Conservation (phyloP, 768 basidiomycete species). For the Naganishia antarctica region DNA sequence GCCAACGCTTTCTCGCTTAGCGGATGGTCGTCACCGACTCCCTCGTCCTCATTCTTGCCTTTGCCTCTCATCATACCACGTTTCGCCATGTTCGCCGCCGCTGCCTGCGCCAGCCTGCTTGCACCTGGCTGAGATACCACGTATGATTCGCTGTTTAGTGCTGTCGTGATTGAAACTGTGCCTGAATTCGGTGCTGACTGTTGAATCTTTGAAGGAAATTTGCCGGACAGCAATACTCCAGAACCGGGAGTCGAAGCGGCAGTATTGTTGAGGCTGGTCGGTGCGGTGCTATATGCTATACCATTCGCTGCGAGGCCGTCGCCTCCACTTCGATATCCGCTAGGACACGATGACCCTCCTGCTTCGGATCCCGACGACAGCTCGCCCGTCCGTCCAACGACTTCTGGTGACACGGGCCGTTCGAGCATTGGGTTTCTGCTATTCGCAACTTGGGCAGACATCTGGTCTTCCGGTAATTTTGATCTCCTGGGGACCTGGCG, state of each 20-base stretch:
- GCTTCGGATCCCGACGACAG: conserved; percentile 19
- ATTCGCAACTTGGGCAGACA: neutral
- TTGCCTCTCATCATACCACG: conserved; percentile 15
- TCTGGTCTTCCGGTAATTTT: neutral
- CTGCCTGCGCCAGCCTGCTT: conserved; percentile 10
- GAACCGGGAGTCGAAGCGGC: conserved; percentile 6
- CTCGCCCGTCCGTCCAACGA: too few species aligned
- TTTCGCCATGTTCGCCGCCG: conserved; percentile 18
- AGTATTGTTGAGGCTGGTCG: conserved; percentile 5
- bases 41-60: neutral
- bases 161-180: neutral
- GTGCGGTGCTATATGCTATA: conserved; percentile 16
- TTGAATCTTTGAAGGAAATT: conserved; percentile 6
- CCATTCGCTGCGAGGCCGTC: neutral
- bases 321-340: conserved; percentile 16
- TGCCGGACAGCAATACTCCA: neutral
- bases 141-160: neutral
- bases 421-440: neutral
- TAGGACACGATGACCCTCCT: conserved; percentile 1
- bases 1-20: conserved; percentile 42
- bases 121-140: conserved; percentile 3
- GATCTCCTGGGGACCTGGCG: neutral
- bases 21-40: conserved; percentile 35
- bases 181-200: neutral
- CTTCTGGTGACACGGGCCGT: neutral